Percentiles rank a stretch among this genome's conserved stretches.
Conservation (phyloP, 148 eudicot species). For the Arbutus unedo region DNA sequence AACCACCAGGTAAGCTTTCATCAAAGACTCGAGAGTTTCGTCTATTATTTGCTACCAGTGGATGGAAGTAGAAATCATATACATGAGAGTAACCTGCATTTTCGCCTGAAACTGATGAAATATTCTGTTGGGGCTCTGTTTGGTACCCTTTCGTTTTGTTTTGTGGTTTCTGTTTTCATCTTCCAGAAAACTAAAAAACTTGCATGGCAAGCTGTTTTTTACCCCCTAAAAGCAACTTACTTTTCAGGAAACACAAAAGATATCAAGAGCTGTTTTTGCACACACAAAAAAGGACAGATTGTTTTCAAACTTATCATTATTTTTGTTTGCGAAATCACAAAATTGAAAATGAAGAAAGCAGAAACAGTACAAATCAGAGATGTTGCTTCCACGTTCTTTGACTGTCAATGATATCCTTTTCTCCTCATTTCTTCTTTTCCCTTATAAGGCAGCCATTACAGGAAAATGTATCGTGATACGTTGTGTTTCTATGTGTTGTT, state of each 20-base stretch:
- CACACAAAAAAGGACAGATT: neutral
- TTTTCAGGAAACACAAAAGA: neutral
- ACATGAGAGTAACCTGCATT: neutral
- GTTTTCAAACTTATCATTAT: neutral
- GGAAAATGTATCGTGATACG: neutral
- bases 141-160: neutral
- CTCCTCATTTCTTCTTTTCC: neutral
- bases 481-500: neutral
- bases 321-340: neutral
- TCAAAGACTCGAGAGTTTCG: neutral
- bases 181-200: neutral
- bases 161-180: neutral
- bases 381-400: neutral
- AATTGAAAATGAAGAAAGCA: neutral
- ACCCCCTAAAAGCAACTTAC: neutral
- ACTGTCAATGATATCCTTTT: neutral
- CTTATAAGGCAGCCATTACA: neutral
- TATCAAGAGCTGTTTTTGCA: neutral
- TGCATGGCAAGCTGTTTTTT: neutral
- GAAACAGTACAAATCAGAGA: neutral
- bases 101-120: neutral
- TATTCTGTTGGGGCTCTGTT: neutral
- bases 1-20: slow-evolving; percentile 47
- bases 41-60: neutral
- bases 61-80: neutral